Evolutionary conservation across 225 moss, liverwort and hornwort species (phyloP).

Genomic region (Physcomitrellopsis africana): DNA sequence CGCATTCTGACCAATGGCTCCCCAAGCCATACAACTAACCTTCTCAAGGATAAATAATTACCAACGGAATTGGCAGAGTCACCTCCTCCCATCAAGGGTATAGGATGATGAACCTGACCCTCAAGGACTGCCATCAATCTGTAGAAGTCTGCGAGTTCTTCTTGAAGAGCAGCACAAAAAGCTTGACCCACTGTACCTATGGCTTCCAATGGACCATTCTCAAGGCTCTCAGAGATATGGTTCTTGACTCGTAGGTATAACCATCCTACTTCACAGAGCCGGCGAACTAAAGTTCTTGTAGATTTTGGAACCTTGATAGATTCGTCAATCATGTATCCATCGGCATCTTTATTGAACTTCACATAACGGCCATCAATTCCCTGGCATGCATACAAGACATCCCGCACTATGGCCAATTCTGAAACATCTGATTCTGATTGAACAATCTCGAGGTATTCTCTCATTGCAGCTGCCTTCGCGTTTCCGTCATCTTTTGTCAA

Average conservation of each 20-base stretch:
- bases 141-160: conserved; percentile 95
- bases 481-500: conserved; percentile 77
- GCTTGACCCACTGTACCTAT: conserved; percentile 99
- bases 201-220: conserved; percentile 91
- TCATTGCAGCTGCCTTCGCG: conserved; percentile 80
- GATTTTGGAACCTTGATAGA: conserved; percentile 79
- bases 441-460: conserved; percentile 80
- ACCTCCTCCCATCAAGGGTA: conserved; percentile 76
- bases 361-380: conserved; percentile 95
- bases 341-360: conserved; percentile 92
- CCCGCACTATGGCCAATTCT: conserved; percentile 91
- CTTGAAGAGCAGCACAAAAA: conserved; percentile 97
- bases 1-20: conserved; percentile 97
- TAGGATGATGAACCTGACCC: conserved; percentile 91
- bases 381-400: conserved; percentile 92
- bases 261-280: conserved; percentile 98
- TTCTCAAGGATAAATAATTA: conserved; percentile 88
- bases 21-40: conserved; percentile 92
- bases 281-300: conserved; percentile 80
- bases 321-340: conserved; percentile 87
- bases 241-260: conserved; percentile 90
- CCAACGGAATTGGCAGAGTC: conserved; percentile 63
- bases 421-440: conserved; percentile 85
- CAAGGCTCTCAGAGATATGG: conserved; percentile 93
- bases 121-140: conserved; percentile 98